phyloP scores from a whole-genome alignment of 139 green algal species.

The Closterium sp. region DNA sequence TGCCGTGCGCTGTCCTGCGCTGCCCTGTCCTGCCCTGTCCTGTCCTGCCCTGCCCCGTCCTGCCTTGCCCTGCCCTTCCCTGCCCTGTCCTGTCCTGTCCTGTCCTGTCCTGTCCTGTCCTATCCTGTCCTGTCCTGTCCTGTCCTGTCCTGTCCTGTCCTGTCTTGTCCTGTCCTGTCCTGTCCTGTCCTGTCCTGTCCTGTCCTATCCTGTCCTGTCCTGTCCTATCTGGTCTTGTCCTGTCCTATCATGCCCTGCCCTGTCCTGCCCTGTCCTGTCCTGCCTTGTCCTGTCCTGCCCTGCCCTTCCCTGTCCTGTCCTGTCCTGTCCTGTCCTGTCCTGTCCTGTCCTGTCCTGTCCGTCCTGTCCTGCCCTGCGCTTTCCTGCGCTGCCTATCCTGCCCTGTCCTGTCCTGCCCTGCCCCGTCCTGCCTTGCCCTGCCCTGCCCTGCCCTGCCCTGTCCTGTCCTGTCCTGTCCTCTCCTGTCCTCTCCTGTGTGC shows the following conservation, averaged over 20 bases:
- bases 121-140: conserved; percentile 18
- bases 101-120: conserved; percentile 15
- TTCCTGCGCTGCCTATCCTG: too few species aligned
- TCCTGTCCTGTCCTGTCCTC: too few species aligned
- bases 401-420: too few species aligned
- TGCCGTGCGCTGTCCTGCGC: neutral
- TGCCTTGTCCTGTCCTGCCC: neutral
- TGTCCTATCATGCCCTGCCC: neutral
- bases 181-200: neutral
- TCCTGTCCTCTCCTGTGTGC: too few species aligned
- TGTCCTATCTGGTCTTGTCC: too few species aligned
- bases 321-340: too few species aligned
- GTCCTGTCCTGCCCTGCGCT: too few species aligned
- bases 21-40: neutral
- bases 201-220: neutral
- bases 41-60: neutral
- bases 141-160: conserved; percentile 15
- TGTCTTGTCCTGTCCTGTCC: conserved; percentile 3
- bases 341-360: too few species aligned
- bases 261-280: conserved; percentile 7
- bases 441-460: too few species aligned
- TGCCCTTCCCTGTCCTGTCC: neutral
- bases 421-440: too few species aligned
- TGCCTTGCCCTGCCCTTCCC: neutral
- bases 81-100: conserved; percentile 11